A percentile compares a stretch with the other conserved stretches of the same genome.
phyloP scores from a whole-genome alignment of 495 filamentous ascomycete genomes.

The Penicillium riverlandense region DNA sequence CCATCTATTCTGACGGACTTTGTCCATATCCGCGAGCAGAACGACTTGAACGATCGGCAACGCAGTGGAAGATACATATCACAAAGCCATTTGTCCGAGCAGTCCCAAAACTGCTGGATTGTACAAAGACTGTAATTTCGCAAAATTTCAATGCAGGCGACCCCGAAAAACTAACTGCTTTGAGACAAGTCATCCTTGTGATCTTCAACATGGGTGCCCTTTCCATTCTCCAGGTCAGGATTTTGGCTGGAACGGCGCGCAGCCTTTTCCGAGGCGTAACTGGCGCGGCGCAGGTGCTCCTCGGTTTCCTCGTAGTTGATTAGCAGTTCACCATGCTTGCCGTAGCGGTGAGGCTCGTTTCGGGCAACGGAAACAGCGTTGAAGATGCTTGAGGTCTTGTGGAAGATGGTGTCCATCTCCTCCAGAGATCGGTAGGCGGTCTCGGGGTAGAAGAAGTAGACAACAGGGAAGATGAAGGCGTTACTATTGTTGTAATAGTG shows the following conservation, averaged over 20 bases:
- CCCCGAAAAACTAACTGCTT: neutral
- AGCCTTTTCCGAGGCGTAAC: constrained; percentile 21
- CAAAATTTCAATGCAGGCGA: too few relatives aligned
- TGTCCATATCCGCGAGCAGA: too few relatives aligned
- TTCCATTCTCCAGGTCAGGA: constrained; percentile 18
- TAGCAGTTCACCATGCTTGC: constrained; percentile 58
- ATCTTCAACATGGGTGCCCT: constrained; percentile 15
- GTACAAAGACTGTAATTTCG: too few relatives aligned
- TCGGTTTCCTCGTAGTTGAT: constrained; percentile 52
- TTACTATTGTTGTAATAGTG: constrained; percentile 36
- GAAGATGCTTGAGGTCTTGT: constrained; percentile 45
- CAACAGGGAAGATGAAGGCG: constrained; percentile 58
- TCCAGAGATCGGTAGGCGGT: constrained; percentile 67
- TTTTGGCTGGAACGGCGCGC: constrained; percentile 4
- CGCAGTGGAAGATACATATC: too few relatives aligned
- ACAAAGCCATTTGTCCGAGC: too few relatives aligned
- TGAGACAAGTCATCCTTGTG: constrained; percentile 6
- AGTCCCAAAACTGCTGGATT: too few relatives aligned
- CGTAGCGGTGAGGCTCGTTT: constrained; percentile 56
- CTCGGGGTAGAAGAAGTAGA: constrained; percentile 74
- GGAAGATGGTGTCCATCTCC: constrained; percentile 67
- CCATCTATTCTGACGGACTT: neutral
- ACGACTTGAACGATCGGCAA: neutral
- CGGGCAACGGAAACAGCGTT: constrained; percentile 51
- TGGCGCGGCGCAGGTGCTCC: constrained; percentile 29